A percentile compares a stretch with the other conserved stretches of the same genome.
phyloP scores from a whole-genome alignment of 1,139 yeast genomes.

The Yamadazyma oceani region DNA sequence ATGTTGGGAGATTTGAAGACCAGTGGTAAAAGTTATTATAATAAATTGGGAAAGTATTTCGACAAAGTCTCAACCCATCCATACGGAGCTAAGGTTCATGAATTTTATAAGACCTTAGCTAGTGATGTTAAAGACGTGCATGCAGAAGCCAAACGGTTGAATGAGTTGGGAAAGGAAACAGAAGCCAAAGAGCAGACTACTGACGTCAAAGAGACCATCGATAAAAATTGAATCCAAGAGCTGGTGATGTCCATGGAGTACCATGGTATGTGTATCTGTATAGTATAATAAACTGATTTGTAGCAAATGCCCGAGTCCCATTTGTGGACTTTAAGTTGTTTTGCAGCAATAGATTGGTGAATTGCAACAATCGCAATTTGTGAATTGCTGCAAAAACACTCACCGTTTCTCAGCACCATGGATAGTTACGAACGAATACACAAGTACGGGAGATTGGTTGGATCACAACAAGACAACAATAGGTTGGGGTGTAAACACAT shows the following conservation, averaged over 20 bases:
- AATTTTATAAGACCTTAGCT: conserved; percentile 42
- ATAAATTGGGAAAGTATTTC: conserved; percentile 32
- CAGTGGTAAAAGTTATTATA: conserved; percentile 17
- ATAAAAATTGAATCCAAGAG: conserved; percentile 5
- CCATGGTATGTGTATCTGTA: no score
- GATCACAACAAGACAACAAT: background rate
- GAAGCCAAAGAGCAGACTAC: conserved; percentile 14
- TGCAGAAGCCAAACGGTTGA: conserved; percentile 69
- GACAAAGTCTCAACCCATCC: conserved; percentile 36
- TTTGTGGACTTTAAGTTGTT: no score
- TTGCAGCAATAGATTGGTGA: no score
- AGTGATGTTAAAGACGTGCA: conserved; percentile 65
- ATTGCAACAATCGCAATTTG: no score
- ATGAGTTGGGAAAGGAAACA: conserved; percentile 51
- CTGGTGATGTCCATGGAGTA: no score
- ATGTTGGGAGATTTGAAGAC: conserved; percentile 30
- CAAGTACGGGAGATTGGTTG: background rate
- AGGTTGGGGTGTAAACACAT: conserved; percentile 2
- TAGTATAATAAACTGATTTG: no score
- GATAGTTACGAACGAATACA: conserved; percentile 1
- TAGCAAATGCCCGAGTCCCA: no score
- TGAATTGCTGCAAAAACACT: conserved; percentile 7
- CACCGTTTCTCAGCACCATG: background rate
- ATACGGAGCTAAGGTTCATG: conserved; percentile 40
- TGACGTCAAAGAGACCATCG: conserved; percentile 15